phyloP scores from a whole-genome alignment of 805 yeast genomes.

The Yarrowia deformans region DNA sequence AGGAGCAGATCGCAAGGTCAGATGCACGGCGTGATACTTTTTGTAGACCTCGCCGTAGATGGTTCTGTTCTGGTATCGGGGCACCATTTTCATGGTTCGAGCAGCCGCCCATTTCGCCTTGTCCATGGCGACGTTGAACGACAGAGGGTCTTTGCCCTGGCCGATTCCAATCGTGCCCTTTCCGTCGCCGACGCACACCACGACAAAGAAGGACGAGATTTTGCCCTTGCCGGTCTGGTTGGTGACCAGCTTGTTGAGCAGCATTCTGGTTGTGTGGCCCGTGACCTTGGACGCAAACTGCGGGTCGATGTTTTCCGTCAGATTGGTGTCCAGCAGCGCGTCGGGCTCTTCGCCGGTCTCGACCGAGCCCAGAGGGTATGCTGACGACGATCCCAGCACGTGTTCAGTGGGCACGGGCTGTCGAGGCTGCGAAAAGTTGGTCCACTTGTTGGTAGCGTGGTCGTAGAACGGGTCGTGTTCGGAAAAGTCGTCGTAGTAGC shows the following conservation, averaged over 20 bases:
- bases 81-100: constrained; percentile 78
- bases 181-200: constrained; percentile 90
- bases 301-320: constrained; percentile 20
- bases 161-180: constrained; percentile 96
- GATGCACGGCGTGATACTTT: constrained; percentile 85
- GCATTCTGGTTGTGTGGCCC: constrained; percentile 54
- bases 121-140: constrained; percentile 72
- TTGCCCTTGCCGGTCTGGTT: constrained; percentile 94
- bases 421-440: constrained; percentile 60
- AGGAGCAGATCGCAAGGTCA: constrained; percentile 84
- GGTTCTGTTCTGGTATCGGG: constrained; percentile 90
- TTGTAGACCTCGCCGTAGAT: constrained; percentile 82
- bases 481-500: constrained; percentile 72
- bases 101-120: constrained; percentile 96
- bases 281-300: background rate
- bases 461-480: constrained; percentile 81
- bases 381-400: constrained; percentile 54
- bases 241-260: constrained; percentile 69
- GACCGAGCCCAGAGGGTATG: constrained; percentile 22
- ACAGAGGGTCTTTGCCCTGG: constrained; percentile 84
- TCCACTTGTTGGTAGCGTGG: constrained; percentile 57
- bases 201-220: constrained; percentile 77
- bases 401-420: constrained; percentile 64
- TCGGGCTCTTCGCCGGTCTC: constrained; percentile 27
- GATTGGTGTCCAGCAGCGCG: background rate